Percentiles rank a stretch among this genome's conserved stretches.
Evolutionary conservation across 352 stramenopile genomes (phyloP).

Genomic region (Phytophthora crassamura): DNA sequence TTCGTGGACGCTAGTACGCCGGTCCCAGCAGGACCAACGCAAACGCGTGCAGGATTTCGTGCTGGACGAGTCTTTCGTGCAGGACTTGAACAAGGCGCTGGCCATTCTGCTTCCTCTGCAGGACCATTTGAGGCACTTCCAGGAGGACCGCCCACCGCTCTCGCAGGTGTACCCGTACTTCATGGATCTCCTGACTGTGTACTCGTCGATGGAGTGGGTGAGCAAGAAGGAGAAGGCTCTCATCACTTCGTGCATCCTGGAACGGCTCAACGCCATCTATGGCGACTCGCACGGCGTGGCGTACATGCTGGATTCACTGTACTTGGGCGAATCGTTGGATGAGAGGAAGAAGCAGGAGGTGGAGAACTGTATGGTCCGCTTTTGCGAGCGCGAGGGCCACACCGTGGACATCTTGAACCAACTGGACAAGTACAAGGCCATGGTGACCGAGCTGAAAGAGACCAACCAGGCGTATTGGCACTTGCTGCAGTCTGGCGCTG

Average conservation of each 20-base stretch:
- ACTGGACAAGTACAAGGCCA: constrained; percentile 54
- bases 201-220: constrained; percentile 63
- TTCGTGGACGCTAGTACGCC: constrained; percentile 56
- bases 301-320: constrained; percentile 65
- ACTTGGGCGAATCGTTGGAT: constrained; percentile 59
- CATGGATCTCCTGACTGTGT: constrained; percentile 52
- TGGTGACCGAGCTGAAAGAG: constrained; percentile 59
- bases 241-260: constrained; percentile 66
- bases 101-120: constrained; percentile 66
- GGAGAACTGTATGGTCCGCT: constrained; percentile 55
- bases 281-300: constrained; percentile 65
- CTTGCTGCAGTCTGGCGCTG: constrained; percentile 47
- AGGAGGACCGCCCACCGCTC: constrained; percentile 47
- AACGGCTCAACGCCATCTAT: constrained; percentile 74
- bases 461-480: constrained; percentile 67
- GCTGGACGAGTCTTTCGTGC: constrained; percentile 63
- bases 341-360: constrained; percentile 49
- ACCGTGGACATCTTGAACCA: constrained; percentile 54
- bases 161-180: constrained; percentile 67
- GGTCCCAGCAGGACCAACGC: constrained; percentile 52
- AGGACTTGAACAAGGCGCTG: constrained; percentile 63
- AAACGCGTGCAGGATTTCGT: constrained; percentile 74
- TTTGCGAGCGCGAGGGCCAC: constrained; percentile 44
- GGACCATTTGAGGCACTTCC: constrained; percentile 55
- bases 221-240: constrained; percentile 82